Conservation (phyloP, 2,329 filamentous ascomycete species). For the Aspergillus tubingensis region DNA sequence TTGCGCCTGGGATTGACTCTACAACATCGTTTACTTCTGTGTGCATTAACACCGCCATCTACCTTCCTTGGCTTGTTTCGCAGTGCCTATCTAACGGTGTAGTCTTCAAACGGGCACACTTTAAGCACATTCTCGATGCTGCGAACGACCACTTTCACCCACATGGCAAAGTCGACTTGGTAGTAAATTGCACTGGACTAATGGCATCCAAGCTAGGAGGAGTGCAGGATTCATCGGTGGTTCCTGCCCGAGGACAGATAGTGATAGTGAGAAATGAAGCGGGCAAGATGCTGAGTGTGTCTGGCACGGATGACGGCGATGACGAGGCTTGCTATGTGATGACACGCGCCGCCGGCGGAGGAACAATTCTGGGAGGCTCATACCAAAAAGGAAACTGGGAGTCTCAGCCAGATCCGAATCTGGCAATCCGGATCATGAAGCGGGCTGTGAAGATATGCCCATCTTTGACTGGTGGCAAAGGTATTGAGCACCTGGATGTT, state of each 20-base stretch:
- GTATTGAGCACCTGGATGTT: constrained; percentile 69
- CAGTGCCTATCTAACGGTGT: constrained; percentile 73
- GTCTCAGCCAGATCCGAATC: constrained; percentile 70
- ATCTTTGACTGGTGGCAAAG: constrained; percentile 47
- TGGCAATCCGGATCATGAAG: constrained; percentile 80
- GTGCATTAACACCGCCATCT: constrained; percentile 84
- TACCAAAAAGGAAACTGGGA: constrained; percentile 79
- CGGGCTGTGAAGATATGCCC: constrained; percentile 46
- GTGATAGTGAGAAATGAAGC: constrained; percentile 78
- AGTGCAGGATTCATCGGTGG: constrained; percentile 70
- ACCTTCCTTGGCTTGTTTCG: constrained; percentile 77
- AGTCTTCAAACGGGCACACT: constrained; percentile 60
- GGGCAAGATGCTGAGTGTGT: constrained; percentile 66
- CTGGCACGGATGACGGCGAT: constrained; percentile 69
- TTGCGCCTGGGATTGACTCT: constrained; percentile 67
- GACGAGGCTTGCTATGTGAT: constrained; percentile 77
- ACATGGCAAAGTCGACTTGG: constrained; percentile 64
- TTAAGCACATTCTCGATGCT: constrained; percentile 71
- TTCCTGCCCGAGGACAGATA: constrained; percentile 77
- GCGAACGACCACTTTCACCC: constrained; percentile 45
- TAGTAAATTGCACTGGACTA: constrained; percentile 83
- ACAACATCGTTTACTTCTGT: constrained; percentile 76
- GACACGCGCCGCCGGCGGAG: constrained; percentile 72
- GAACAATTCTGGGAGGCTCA: constrained; percentile 78
- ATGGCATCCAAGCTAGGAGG: constrained; percentile 73